Conservation (phyloP, 352 stramenopile genomes). For the Phytophthora pluvialis region DNA sequence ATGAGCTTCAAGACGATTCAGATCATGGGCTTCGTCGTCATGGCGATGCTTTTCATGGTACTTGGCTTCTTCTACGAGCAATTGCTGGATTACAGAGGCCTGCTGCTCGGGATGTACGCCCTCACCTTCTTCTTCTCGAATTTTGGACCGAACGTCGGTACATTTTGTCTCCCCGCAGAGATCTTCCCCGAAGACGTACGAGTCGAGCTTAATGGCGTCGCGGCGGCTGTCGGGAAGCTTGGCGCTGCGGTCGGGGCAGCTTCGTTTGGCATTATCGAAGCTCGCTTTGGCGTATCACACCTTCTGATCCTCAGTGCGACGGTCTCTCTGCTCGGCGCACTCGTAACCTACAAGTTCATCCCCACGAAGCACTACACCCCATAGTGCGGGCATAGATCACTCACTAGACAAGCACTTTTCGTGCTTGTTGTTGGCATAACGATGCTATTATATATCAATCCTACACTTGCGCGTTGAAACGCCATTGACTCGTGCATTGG, state of each 20-base stretch:
- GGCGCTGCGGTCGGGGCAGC: slow-evolving; percentile 67
- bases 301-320: slow-evolving; percentile 64
- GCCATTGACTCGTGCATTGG: not conserved
- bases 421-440: slow-evolving; percentile 7
- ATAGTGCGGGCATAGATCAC: slow-evolving; percentile 12
- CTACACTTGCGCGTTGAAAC: not conserved
- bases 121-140: slow-evolving; percentile 92
- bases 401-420: slow-evolving; percentile 10
- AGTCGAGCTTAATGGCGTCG: slow-evolving; percentile 85
- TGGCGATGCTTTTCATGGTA: slow-evolving; percentile 70
- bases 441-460: slow-evolving; percentile 28
- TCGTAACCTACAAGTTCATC: slow-evolving; percentile 74
- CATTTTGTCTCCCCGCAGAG: slow-evolving; percentile 85
- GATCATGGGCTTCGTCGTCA: slow-evolving; percentile 76
- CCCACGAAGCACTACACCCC: slow-evolving; percentile 51
- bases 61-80: slow-evolving; percentile 64
- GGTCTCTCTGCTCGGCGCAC: slow-evolving; percentile 62
- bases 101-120: slow-evolving; percentile 73
- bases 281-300: slow-evolving; percentile 57
- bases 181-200: slow-evolving; percentile 75
- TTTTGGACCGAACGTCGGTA: slow-evolving; percentile 88
- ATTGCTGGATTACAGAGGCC: slow-evolving; percentile 44
- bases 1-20: slow-evolving; percentile 85
- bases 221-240: slow-evolving; percentile 78
- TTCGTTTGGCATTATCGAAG: slow-evolving; percentile 70